These are phyloP conservation scores for Nematodospora valgi DNA, from an alignment of 805 yeast genomes.

Conservation along the genomic window DNA sequence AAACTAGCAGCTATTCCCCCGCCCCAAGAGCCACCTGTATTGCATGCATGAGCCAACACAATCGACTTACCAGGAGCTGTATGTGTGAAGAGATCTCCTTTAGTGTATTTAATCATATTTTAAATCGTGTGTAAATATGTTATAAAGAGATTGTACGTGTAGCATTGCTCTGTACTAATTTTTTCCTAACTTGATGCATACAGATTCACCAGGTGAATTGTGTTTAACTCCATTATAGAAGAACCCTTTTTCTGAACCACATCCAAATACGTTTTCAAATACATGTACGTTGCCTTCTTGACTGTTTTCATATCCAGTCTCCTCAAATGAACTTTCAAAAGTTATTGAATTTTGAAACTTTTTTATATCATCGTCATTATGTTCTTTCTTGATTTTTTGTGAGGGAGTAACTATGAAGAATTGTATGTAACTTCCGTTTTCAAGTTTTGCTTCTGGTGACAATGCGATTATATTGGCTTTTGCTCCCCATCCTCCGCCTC, in stretches of 20 bases:
- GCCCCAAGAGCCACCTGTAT: constrained; percentile 78
- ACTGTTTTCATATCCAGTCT: constrained; percentile 16
- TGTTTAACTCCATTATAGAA: constrained; percentile 22
- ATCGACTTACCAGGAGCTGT: constrained; percentile 20
- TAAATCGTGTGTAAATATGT: not conserved
- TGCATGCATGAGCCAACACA: constrained; percentile 75
- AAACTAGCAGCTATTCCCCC: constrained; percentile 75
- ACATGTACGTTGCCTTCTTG: constrained; percentile 4
- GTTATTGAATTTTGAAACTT: constrained; percentile 9
- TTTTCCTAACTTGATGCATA: constrained; percentile 4
- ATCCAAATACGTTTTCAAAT: constrained; percentile 22
- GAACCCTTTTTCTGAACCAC: constrained; percentile 33
- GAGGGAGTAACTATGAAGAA: constrained; percentile 44
- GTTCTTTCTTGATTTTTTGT: constrained; percentile 16
- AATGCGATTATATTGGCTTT: constrained; percentile 63
- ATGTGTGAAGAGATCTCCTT: constrained; percentile 55
- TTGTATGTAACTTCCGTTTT: constrained; percentile 44
- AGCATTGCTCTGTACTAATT: too few relatives aligned
- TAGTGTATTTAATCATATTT: constrained; percentile 41
- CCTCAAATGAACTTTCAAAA: constrained; percentile 34
- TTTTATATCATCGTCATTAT: constrained; percentile 10
- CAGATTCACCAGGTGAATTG: constrained; percentile 27
- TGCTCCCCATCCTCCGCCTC: constrained; percentile 77
- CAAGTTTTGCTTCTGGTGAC: constrained; percentile 51
- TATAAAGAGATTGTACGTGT: too few relatives aligned